phyloP scores from a whole-genome alignment of 192 early-diverging fungal species.

The Linnemannia hyalina region DNA sequence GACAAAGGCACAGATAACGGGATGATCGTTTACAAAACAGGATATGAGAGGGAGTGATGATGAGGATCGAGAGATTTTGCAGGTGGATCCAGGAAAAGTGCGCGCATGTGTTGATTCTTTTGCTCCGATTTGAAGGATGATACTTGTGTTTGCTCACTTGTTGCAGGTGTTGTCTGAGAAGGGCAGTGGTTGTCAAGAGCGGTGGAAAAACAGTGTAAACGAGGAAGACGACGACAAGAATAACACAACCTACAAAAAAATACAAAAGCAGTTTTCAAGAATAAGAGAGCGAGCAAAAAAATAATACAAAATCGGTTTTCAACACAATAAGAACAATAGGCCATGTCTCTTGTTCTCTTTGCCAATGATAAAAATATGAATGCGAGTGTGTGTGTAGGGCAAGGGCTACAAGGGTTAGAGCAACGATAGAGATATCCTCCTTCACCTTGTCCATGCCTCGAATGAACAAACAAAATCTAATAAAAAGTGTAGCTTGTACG shows the following conservation, averaged over 20 bases:
- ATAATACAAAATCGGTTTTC: conserved; percentile 10
- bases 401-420: background rate
- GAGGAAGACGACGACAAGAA: background rate
- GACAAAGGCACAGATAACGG: background rate
- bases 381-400: background rate
- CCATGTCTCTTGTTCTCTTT: background rate
- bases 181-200: background rate
- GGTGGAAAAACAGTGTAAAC: conserved; percentile 7
- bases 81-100: background rate
- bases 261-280: conserved; percentile 13
- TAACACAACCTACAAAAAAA: background rate
- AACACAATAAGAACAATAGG: background rate
- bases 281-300: conserved; percentile 5
- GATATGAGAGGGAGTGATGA: background rate
- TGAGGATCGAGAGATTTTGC: background rate
- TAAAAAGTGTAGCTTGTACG: background rate
- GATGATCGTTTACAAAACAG: background rate
- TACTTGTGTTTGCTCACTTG: conserved; percentile 2
- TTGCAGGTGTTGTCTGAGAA: background rate
- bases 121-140: background rate
- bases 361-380: background rate
- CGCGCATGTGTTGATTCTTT: background rate
- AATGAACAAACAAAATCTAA: too few relatives aligned
- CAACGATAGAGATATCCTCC: too few relatives aligned
- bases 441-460: too few relatives aligned